These are phyloP conservation scores for Ophiocordyceps robertsii DNA, from an alignment of 2,329 filamentous ascomycete species.

Conservation along the genomic window DNA sequence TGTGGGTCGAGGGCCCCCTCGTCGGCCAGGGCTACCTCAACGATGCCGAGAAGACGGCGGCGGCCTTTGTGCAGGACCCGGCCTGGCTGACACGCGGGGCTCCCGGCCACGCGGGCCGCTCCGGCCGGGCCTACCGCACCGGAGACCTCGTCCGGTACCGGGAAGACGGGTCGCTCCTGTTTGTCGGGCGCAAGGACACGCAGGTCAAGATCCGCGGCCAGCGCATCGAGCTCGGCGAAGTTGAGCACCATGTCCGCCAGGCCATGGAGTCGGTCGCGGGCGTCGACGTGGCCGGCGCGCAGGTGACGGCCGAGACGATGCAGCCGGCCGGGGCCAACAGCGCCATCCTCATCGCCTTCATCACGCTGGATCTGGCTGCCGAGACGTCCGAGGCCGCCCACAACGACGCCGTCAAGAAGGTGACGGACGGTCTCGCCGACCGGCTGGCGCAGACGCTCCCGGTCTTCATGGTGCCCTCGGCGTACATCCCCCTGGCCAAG, in stretches of 20 bases:
- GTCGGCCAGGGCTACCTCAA: slow-evolving; percentile 9
- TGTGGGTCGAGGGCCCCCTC: slow-evolving; percentile 7
- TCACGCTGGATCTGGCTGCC: not conserved
- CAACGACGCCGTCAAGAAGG: not conserved
- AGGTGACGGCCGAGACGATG: slow-evolving; percentile 4
- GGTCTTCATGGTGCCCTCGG: slow-evolving; percentile 7
- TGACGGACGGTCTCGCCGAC: not conserved
- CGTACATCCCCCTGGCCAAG: slow-evolving; percentile 3
- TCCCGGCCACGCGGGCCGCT: not conserved
- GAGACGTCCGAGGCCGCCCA: not conserved
- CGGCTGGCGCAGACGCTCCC: slow-evolving; percentile 3
- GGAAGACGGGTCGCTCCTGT: slow-evolving; percentile 18
- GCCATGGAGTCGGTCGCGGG: not conserved
- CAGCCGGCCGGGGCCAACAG: slow-evolving; percentile 2
- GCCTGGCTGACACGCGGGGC: slow-evolving; percentile 3
- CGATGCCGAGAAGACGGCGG: slow-evolving; percentile 7
- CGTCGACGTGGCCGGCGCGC: not conserved
- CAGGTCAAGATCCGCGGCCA: slow-evolving; percentile 44
- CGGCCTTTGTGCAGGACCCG: slow-evolving; percentile 8
- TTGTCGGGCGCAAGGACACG: slow-evolving; percentile 14
- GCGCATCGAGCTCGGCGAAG: slow-evolving; percentile 27
- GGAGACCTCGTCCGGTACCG: slow-evolving; percentile 31
- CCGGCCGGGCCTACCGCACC: slow-evolving; percentile 25
- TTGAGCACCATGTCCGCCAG: slow-evolving; percentile 6
- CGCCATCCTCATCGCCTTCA: slow-evolving; percentile 5